phyloP scores from a whole-genome alignment of 805 yeast genomes.

The Yarrowia divulgata region DNA sequence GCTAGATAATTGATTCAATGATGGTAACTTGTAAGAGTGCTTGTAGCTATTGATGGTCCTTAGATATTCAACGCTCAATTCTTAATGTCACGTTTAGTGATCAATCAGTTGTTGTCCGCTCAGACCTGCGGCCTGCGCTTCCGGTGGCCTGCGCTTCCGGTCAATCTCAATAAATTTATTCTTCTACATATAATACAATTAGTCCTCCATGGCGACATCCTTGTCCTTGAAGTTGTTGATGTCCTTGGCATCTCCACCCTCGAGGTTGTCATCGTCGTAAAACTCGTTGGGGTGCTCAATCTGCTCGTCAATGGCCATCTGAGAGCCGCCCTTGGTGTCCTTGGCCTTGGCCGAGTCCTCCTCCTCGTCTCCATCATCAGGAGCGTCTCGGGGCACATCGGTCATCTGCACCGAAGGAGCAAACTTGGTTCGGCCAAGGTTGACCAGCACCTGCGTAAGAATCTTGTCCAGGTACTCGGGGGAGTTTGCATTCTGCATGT shows the following conservation, averaged over 20 bases:
- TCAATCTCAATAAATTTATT: conserved; percentile 5
- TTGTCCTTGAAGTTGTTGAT: conserved; percentile 40
- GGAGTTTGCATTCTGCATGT: conserved; percentile 95
- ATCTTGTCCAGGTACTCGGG: conserved; percentile 91
- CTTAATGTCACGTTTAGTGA: too few relatives aligned
- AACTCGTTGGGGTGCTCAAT: conserved; percentile 79
- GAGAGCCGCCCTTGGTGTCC: conserved; percentile 92
- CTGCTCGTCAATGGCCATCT: conserved; percentile 77
- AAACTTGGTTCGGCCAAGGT: conserved; percentile 86
- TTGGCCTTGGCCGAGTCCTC: conserved; percentile 81
- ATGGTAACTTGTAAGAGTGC: too few relatives aligned
- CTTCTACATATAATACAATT: conserved; percentile 33
- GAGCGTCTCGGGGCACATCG: conserved; percentile 86
- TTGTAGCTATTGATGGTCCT: too few relatives aligned
- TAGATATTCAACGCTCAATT: too few relatives aligned
- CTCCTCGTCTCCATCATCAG: conserved; percentile 80
- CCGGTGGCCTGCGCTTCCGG: too few relatives aligned
- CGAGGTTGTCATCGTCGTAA: conserved; percentile 68
- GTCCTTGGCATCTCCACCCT: conserved; percentile 47
- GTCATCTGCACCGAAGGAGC: conserved; percentile 98
- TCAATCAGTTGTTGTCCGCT: too few relatives aligned
- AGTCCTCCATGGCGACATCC: conserved; percentile 37
- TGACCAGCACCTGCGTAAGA: conserved; percentile 73
- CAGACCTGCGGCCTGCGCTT: too few relatives aligned
- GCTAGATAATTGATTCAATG: neutral